Conservation (phyloP, 1,284 basidiomycete species). For the Takashimella koratensis region DNA sequence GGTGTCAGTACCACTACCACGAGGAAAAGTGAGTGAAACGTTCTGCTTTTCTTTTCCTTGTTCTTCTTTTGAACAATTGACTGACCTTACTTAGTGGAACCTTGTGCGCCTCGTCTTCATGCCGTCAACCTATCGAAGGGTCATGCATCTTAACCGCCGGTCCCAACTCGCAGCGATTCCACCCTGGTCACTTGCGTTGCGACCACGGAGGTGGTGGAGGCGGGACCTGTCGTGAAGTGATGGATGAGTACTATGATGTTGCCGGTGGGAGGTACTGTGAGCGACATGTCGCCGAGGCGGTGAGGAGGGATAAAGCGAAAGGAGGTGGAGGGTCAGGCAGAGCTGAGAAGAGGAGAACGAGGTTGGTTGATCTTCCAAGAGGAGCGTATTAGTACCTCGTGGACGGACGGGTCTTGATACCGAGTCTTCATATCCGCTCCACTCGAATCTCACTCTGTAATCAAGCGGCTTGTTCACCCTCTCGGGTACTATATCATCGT, state of each 20-base stretch:
- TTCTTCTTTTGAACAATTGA: too few species aligned
- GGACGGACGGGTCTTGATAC: not conserved
- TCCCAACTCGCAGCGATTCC: slow-evolving; percentile 70
- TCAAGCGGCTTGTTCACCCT: too few species aligned
- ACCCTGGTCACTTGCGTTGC: slow-evolving; percentile 73
- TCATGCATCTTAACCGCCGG: slow-evolving; percentile 69
- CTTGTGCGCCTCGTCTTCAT: slow-evolving; percentile 69
- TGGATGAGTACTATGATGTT: slow-evolving; percentile 76
- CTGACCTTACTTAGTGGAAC: slow-evolving; percentile 55
- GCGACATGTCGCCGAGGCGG: slow-evolving; percentile 56
- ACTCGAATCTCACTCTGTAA: too few species aligned
- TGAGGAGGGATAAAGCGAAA: slow-evolving; percentile 9
- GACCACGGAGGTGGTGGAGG: slow-evolving; percentile 51
- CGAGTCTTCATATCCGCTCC: too few species aligned
- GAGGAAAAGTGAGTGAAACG: slow-evolving; percentile 69
- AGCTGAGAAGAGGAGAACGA: slow-evolving; percentile 49
- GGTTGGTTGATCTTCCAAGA: slow-evolving; percentile 40
- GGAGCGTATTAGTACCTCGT: slow-evolving; percentile 9
- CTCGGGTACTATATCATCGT: too few species aligned
- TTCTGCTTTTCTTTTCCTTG: too few species aligned
- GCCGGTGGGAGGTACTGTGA: slow-evolving; percentile 78
- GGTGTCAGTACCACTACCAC: slow-evolving; percentile 85
- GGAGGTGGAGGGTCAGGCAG: slow-evolving; percentile 26
- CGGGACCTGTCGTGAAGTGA: slow-evolving; percentile 29
- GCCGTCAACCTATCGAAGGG: slow-evolving; percentile 83